Base-by-base conservation (phyloP, 2,329 filamentous ascomycete genomes). In the Neofusicoccum parvum region DNA sequence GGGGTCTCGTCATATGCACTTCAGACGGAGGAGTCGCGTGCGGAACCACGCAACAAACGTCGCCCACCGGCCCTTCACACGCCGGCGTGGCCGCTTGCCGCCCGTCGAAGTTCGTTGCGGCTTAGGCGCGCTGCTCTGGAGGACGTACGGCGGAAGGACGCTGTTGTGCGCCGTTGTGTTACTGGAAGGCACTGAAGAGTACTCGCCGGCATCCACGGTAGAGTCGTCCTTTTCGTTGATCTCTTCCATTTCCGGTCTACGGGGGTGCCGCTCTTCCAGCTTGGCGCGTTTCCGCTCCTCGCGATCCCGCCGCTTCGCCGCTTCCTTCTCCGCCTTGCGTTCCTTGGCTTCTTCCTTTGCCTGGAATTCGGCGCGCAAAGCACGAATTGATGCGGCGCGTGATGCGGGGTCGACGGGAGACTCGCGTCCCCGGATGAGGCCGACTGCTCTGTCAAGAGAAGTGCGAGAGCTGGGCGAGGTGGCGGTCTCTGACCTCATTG, bases 281-380 rank as follows among this genome's bases (percentile, higher is more conserved):
- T 81, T 84, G 66, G 78, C 74, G 51, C 77, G 78, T 64, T 81
- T 82, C 32, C 76, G 65, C 50, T 68, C 65, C 27, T 69, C 64
- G 32, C 49, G 54, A 36, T 83, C 74, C 72, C 80, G 72, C 77
- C 84, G 66, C 77, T 77, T 85, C 65, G 78, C 72, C 53, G 79
- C 81, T 64, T 86, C 84, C 70, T 83, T 80, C 70, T 87, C 83
- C 51, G 81, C 76, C 69, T 85, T 85, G 58, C 79, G 81, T 64
- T 81, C 81, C 69, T 87, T 88, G 41, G 81, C 83, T 3, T 82
- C 84, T 74, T 88, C 85, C 69, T 86, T 85, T 68, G 87, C 84
- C 66, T 85, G 80, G 71, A 87, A 88, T 37, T 86, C 85, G 59
- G 82, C 78, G 6, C 86, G 81, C 5, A 84, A 82, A 50, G 83